Evolutionary conservation across 768 basidiomycete species (phyloP).

Genomic region (Suillus spraguei): DNA sequence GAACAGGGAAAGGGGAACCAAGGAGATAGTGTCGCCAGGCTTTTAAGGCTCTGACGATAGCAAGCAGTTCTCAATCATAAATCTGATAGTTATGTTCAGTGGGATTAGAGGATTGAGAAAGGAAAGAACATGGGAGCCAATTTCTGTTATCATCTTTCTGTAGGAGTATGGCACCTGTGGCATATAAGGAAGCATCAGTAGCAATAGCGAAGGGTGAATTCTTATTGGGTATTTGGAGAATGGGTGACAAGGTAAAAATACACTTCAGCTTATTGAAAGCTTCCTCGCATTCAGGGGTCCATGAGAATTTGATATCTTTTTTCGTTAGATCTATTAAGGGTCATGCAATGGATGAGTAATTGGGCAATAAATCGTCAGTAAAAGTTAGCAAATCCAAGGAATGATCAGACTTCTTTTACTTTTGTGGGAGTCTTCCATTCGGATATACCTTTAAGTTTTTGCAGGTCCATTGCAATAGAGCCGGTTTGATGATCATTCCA

Average conservation of each 20-base stretch:
- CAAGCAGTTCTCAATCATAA: too few relatives aligned
- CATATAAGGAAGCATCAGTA: slow-evolving; percentile 4
- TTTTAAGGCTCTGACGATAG: too few relatives aligned
- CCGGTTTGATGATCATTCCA: not conserved
- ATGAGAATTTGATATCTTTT: slow-evolving; percentile 28
- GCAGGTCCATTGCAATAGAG: not conserved
- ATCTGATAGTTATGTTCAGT: too few relatives aligned
- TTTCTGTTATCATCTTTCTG: not conserved
- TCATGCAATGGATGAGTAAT: slow-evolving; percentile 28
- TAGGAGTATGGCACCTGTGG: not conserved
- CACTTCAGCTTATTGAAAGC: slow-evolving; percentile 35
- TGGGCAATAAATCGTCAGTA: slow-evolving; percentile 32
- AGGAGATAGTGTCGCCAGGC: too few relatives aligned
- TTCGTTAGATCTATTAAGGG: slow-evolving; percentile 29
- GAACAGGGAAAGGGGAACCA: too few relatives aligned
- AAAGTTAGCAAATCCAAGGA: slow-evolving; percentile 34
- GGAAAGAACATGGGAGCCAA: not conserved
- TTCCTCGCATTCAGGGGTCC: slow-evolving; percentile 21
- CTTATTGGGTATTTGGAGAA: not conserved
- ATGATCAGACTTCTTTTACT: slow-evolving; percentile 10
- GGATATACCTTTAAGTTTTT: not conserved
- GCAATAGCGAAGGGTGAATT: not conserved
- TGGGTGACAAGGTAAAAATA: slow-evolving; percentile 16
- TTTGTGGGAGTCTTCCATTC: not conserved
- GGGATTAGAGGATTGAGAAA: too few relatives aligned